phyloP scores from a whole-genome alignment of 352 stramenopile genomes.

The Blastocystis sp. region DNA sequence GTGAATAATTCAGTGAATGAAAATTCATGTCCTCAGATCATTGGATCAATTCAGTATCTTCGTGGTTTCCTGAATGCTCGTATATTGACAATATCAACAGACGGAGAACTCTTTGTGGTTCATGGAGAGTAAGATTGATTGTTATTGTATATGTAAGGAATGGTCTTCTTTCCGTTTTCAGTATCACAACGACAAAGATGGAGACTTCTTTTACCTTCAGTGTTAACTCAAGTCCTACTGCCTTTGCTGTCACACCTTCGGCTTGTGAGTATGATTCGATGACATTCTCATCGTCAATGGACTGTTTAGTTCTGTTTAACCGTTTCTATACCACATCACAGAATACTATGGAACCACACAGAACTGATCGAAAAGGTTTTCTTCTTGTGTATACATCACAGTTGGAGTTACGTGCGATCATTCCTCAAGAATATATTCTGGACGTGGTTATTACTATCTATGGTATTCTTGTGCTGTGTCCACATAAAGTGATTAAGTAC shows the following conservation, averaged over 20 bases:
- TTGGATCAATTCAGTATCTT: not conserved
- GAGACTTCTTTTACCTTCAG: not conserved
- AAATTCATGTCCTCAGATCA: not conserved
- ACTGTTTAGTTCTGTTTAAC: not conserved
- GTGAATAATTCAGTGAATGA: not conserved
- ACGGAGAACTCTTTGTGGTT: not conserved
- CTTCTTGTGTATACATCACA: slow-evolving; percentile 14
- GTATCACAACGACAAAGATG: not conserved
- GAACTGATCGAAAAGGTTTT: not conserved
- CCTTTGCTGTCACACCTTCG: too few species aligned
- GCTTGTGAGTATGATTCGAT: not conserved
- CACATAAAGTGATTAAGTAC: not conserved
- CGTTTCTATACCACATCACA: not conserved
- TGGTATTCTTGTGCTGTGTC: not conserved
- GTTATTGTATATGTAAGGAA: not conserved
- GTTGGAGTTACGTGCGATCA: not conserved
- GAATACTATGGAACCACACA: not conserved
- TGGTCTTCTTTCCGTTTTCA: not conserved
- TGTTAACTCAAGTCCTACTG: not conserved
- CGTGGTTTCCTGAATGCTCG: not conserved
- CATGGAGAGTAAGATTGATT: not conserved
- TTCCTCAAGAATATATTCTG: not conserved
- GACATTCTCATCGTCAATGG: not conserved
- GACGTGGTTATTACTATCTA: not conserved
- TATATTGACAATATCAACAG: not conserved